Percentiles rank a stretch among this genome's conserved stretches.
phyloP scores from a whole-genome alignment of 371 early-diverging fungal species.

The Rhizopus arrhizus region DNA sequence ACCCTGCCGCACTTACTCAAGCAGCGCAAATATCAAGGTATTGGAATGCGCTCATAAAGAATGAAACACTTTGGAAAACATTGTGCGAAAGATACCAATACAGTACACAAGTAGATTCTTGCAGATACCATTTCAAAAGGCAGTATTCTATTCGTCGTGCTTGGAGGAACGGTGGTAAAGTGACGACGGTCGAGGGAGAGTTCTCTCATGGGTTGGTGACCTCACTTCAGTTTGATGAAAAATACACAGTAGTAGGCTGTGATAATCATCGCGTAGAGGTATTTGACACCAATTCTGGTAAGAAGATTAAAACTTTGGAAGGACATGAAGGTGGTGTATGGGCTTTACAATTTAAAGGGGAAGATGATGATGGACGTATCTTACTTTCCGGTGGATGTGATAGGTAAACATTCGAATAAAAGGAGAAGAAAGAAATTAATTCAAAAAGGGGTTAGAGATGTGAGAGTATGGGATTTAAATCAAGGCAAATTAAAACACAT shows the following conservation, averaged over 20 bases:
- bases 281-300: slow-evolving; percentile 74
- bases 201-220: slow-evolving; percentile 81
- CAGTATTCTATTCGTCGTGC: slow-evolving; percentile 70
- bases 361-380: slow-evolving; percentile 66
- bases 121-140: slow-evolving; percentile 70
- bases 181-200: slow-evolving; percentile 70
- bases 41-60: slow-evolving; percentile 76
- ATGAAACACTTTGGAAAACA: slow-evolving; percentile 48
- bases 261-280: slow-evolving; percentile 84
- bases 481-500: slow-evolving; percentile 74
- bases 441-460: slow-evolving; percentile 54
- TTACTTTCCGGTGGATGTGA: slow-evolving; percentile 81
- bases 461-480: slow-evolving; percentile 88
- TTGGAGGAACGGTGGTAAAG: slow-evolving; percentile 75
- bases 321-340: slow-evolving; percentile 49
- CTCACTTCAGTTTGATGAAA: slow-evolving; percentile 82
- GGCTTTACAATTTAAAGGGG: slow-evolving; percentile 11
- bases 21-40: slow-evolving; percentile 69
- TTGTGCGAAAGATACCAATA: slow-evolving; percentile 47
- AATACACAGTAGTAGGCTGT: slow-evolving; percentile 82
- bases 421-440: background rate
- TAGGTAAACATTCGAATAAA: slow-evolving; percentile 44
- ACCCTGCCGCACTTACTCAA: slow-evolving; percentile 70
- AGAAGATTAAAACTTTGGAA: slow-evolving; percentile 61
- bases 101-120: slow-evolving; percentile 26